phyloP scores from a whole-genome alignment of 768 basidiomycete genomes.

The Trametes cubensis region DNA sequence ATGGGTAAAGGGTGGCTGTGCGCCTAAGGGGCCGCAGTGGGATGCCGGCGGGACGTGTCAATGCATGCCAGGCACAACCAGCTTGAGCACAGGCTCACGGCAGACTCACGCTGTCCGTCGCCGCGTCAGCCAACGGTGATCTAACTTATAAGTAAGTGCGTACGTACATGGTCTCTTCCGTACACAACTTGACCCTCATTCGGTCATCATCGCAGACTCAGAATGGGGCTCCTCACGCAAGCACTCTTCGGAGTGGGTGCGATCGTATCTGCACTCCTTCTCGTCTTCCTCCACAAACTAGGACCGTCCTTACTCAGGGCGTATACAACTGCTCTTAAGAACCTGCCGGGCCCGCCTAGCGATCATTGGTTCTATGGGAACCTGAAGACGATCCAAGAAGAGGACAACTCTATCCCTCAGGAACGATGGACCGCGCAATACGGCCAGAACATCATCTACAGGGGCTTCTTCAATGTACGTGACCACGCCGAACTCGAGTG shows the following conservation, averaged over 20 bases:
- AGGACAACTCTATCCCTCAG: conserved; percentile 18
- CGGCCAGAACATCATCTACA: conserved; percentile 21
- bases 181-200: background rate
- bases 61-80: no score
- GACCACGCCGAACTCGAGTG: background rate
- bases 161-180: no score
- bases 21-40: no score
- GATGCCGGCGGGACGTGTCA: no score
- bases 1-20: conserved; percentile 1
- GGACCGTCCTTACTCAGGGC: background rate
- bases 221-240: background rate
- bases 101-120: no score
- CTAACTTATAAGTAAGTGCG: no score
- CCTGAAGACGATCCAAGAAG: conserved; percentile 45
- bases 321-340: conserved; percentile 43
- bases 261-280: background rate
- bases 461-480: conserved; percentile 16
- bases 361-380: conserved; percentile 52
- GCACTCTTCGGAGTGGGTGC: background rate
- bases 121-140: no score
- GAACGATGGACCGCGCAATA: conserved; percentile 23
- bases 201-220: background rate
- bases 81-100: no score
- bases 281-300: background rate
- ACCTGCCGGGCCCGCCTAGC: conserved; percentile 54